Percentiles rank a stretch among this genome's conserved stretches.
Conservation (phyloP, 495 filamentous ascomycete species). For the Pyrenula massariospora region DNA sequence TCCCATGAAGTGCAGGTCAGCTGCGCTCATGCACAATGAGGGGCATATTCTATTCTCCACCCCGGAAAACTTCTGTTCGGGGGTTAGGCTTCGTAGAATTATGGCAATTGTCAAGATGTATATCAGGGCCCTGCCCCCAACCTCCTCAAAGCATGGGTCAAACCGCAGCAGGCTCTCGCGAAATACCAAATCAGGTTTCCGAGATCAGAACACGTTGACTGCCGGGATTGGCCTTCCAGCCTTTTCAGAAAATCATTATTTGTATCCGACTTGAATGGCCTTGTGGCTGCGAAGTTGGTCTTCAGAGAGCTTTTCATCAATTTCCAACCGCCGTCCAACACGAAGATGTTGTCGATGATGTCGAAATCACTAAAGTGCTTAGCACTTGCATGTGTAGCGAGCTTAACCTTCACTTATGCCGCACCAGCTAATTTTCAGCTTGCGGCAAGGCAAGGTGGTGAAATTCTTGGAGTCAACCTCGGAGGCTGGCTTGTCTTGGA, state of each 20-base stretch:
- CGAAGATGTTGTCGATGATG: not conserved
- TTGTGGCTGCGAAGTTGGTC: not conserved
- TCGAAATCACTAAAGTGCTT: not conserved
- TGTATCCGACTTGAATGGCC: not conserved
- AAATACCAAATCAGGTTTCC: not conserved
- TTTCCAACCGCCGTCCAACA: not conserved
- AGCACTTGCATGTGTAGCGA: not conserved
- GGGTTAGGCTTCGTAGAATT: not conserved
- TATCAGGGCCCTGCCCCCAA: not conserved
- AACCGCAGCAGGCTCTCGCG: not conserved
- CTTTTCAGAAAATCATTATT: not conserved
- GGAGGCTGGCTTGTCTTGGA: conserved; percentile 48
- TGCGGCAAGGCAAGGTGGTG: conserved; percentile 2
- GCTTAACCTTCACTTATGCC: not conserved
- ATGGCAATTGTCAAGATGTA: not conserved
- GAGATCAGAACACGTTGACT: too few species aligned
- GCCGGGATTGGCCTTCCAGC: not conserved
- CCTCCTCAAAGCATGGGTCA: not conserved
- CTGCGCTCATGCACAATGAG: not conserved
- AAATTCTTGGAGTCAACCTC: conserved; percentile 44
- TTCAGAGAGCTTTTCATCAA: not conserved
- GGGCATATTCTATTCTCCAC: not conserved
- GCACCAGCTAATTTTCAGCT: not conserved
- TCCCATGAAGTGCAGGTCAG: not conserved
- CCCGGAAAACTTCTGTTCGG: not conserved